Evolutionary conservation across 2,329 filamentous ascomycete genomes (phyloP).

Genomic region (Trichoderma asperellum): DNA sequence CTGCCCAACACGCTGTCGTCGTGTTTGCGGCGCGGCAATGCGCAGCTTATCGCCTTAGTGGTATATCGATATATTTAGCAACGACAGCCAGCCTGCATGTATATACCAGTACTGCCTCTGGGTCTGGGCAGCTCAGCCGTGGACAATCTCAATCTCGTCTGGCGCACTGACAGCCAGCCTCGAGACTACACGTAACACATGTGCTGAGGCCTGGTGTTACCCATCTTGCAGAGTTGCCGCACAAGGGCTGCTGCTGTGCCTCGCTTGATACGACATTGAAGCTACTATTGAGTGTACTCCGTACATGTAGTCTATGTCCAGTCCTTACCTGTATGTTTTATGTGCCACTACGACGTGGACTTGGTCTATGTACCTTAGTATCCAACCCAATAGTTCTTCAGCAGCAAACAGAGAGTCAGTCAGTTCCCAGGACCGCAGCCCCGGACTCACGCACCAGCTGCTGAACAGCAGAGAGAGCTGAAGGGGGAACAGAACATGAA

Average conservation of each 20-base stretch:
- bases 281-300: no score
- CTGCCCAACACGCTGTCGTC: neutral
- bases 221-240: neutral
- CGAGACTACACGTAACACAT: neutral
- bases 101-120: neutral
- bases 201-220: neutral
- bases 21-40: neutral
- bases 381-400: neutral
- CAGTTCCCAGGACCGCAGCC: neutral
- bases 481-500: neutral
- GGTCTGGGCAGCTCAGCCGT: neutral
- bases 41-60: neutral
- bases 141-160: conserved; percentile 2
- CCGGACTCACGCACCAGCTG: neutral
- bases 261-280: neutral
- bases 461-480: neutral
- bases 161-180: neutral
- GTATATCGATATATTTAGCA: neutral
- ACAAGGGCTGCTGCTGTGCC: neutral
- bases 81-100: neutral
- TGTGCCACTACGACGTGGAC: neutral
- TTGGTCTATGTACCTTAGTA: no score
- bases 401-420: neutral
- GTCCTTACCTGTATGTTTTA: no score
- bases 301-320: neutral